phyloP scores from a whole-genome alignment of 192 early-diverging fungal genomes.

The Dimargaris verticillata region DNA sequence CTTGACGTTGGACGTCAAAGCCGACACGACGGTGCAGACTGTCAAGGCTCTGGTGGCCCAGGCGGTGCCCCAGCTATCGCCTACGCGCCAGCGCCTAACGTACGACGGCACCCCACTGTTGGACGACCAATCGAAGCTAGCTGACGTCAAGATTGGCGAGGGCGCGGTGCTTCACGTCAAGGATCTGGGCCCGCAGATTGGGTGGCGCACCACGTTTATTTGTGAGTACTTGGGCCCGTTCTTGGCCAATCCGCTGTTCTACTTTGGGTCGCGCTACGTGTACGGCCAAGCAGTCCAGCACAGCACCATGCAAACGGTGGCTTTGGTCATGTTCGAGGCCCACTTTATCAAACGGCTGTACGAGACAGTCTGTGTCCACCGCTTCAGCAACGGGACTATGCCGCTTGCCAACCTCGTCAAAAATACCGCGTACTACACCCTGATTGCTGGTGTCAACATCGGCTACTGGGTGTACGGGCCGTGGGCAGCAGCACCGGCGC shows the following conservation, averaged over 20 bases:
- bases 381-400: slow-evolving; percentile 89
- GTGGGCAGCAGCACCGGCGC: slow-evolving; percentile 35
- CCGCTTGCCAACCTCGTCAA: slow-evolving; percentile 87
- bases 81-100: slow-evolving; percentile 74
- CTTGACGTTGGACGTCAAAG: slow-evolving; percentile 40
- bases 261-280: slow-evolving; percentile 47
- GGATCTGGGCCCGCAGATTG: slow-evolving; percentile 75
- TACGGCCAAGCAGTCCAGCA: slow-evolving; percentile 52
- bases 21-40: slow-evolving; percentile 44
- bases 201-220: slow-evolving; percentile 85
- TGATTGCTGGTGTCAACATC: slow-evolving; percentile 67
- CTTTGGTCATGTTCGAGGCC: slow-evolving; percentile 48
- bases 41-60: slow-evolving; percentile 49
- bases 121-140: slow-evolving; percentile 35
- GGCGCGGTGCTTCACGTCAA: slow-evolving; percentile 34
- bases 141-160: slow-evolving; percentile 14
- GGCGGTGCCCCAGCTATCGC: slow-evolving; percentile 40
- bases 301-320: slow-evolving; percentile 59
- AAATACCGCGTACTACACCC: slow-evolving; percentile 87
- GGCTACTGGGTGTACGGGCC: slow-evolving; percentile 83
- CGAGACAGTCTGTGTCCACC: slow-evolving; percentile 85
- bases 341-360: slow-evolving; percentile 89
- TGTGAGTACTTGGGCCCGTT: slow-evolving; percentile 88
- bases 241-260: slow-evolving; percentile 71
- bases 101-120: slow-evolving; percentile 40